Conservation (phyloP, 805 yeast species). For the Cephaloascus fragrans region DNA sequence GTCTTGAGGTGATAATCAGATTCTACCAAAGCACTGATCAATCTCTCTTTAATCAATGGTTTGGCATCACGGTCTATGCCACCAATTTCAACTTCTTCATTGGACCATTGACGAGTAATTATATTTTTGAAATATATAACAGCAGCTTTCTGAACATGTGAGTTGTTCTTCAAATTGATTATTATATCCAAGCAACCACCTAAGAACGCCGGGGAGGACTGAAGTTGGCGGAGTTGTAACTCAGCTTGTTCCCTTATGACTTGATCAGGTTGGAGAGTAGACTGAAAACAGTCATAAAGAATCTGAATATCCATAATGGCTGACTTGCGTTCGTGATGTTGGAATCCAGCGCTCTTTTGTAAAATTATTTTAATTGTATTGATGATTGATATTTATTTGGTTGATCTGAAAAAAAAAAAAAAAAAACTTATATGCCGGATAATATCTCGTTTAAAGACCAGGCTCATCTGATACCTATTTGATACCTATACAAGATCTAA, state of each 20-base stretch:
- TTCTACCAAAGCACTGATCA: slow-evolving; percentile 51
- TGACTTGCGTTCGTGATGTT: no score
- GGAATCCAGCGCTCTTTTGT: no score
- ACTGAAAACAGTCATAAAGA: slow-evolving; percentile 68
- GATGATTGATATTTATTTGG: no score
- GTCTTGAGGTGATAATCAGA: slow-evolving; percentile 8
- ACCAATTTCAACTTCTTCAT: slow-evolving; percentile 9
- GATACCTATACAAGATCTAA: no score
- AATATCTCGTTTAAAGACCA: no score
- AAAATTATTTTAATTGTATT: no score
- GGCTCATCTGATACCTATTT: no score
- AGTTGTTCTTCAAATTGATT: slow-evolving; percentile 37
- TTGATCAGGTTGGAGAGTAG: slow-evolving; percentile 65
- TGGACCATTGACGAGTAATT: slow-evolving; percentile 54
- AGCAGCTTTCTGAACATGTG: slow-evolving; percentile 55
- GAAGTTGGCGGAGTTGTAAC: slow-evolving; percentile 46
- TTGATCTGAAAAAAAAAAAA: no score
- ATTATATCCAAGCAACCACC: slow-evolving; percentile 78
- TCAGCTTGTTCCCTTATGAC: slow-evolving; percentile 62
- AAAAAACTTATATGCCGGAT: no score
- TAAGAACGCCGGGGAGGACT: slow-evolving; percentile 58
- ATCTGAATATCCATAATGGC: slow-evolving; percentile 58
- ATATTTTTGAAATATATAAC: slow-evolving; percentile 79
- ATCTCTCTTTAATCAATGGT: slow-evolving; percentile 58
- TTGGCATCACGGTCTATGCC: slow-evolving; percentile 61